These are phyloP conservation scores for Castanea mollissima DNA, from an alignment of 306 rosid species.

Conservation along the genomic window DNA sequence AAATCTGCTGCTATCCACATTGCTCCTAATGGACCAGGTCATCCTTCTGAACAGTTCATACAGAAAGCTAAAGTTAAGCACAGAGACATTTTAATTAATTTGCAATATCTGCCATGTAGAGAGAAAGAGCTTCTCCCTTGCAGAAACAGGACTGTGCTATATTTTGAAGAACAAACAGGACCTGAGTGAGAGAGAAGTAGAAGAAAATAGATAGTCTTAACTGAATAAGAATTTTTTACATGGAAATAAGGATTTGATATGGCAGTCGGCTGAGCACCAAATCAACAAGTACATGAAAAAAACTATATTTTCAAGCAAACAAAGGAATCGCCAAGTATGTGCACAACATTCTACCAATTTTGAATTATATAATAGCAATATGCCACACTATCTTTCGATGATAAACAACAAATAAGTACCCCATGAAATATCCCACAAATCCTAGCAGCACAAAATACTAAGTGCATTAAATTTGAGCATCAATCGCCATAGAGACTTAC, in stretches of 20 bases:
- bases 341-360: neutral
- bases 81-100: neutral
- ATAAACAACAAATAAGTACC: neutral
- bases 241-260: too few species aligned
- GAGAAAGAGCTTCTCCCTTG: neutral
- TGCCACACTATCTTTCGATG: neutral
- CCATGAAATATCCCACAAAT: neutral
- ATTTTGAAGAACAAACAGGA: neutral
- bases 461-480: neutral
- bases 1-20: constrained; percentile 47
- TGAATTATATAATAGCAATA: neutral
- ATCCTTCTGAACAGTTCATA: constrained; percentile 50
- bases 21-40: constrained; percentile 58
- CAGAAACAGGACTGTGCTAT: neutral
- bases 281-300: neutral
- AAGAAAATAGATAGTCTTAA: neutral
- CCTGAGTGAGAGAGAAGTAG: neutral
- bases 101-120: neutral
- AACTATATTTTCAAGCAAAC: neutral
- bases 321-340: neutral
- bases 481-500: constrained; percentile 42
- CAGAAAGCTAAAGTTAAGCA: neutral
- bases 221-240: too few species aligned
- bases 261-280: neutral
- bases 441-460: neutral